Base-by-base conservation (phyloP, 2,329 filamentous ascomycete species). In the Sporothrix sp. region DNA sequence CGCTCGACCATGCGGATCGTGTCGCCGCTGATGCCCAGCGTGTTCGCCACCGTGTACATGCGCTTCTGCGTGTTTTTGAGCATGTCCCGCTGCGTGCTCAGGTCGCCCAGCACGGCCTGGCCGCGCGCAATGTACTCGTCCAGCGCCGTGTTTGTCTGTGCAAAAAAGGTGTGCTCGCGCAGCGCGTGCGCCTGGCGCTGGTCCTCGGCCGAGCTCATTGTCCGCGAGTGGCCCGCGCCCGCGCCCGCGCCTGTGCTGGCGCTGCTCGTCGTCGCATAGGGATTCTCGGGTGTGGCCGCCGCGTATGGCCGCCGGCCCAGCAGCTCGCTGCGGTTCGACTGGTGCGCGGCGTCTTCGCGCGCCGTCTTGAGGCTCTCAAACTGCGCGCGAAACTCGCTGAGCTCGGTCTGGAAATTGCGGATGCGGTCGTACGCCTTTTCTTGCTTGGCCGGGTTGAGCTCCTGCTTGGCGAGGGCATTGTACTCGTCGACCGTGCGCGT, bases 1-100 rank as follows among this genome's bases (percentile, higher is more conserved):
- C 93, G 72, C 69, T 97, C 91, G 37, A 98, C 85, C 88, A 93
- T 97, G 42, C 93, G 82, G 57, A 98, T 98, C 2, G 93, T 98
- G 65, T 97, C 91, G 18, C 91, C 90, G 62, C 86, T 94, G 53
- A 98, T 79, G 0, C 93, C 93, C 43, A 98, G 70, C 20, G 93
- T 97, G 63, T 95, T 97, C 7, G 87, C 93, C 18, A 96, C 89
- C 59, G 81, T 91, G 64, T 97, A 97, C 45, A 98, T 73, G 64
- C 82, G 81, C 65, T 84, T 84, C 68, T 98, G 93, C 20, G 93
- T 97, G 47, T 84, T 87, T 72, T 98, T 98, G 56, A 98, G 74
- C 71, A 96, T 90, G 65, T 97, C 91, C 50, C 87, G 79, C 71
- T 98, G 93, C 62, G 93, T 78, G 3, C 87, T 85, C 51, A 98